These are phyloP conservation scores for Hordeum marinum DNA, from an alignment of 176 grass and related monocot genomes.

Conservation along the genomic window DNA sequence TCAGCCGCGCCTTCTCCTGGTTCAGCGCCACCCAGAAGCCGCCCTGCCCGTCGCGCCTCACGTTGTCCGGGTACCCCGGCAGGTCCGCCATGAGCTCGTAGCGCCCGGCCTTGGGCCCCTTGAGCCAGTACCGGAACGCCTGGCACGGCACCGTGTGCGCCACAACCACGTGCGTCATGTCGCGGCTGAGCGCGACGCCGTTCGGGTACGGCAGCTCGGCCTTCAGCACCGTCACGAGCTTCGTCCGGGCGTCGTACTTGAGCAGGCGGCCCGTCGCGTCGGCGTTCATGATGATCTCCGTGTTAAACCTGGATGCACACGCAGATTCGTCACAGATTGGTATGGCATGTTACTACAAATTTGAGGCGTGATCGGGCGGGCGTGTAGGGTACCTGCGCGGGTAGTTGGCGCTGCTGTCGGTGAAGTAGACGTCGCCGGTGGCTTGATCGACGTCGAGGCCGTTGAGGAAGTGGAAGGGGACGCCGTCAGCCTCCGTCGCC, in stretches of 20 bases:
- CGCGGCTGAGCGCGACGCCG: slow-evolving; percentile 24
- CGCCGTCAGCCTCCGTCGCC: slow-evolving; percentile 25
- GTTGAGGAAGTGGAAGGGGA: slow-evolving; percentile 37
- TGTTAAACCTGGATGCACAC: not conserved
- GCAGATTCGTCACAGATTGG: too few relatives aligned
- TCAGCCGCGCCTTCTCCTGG: not conserved
- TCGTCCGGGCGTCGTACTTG: slow-evolving; percentile 26
- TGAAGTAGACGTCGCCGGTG: slow-evolving; percentile 50
- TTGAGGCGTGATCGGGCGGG: not conserved
- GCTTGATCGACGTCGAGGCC: slow-evolving; percentile 25
- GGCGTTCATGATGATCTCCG: not conserved
- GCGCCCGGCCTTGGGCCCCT: slow-evolving; percentile 6
- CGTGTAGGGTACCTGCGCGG: not conserved
- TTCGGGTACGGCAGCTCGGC: slow-evolving; percentile 25
- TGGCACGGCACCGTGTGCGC: slow-evolving; percentile 28
- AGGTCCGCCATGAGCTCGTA: slow-evolving; percentile 36
- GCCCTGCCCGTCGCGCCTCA: not conserved
- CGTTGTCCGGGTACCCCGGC: slow-evolving; percentile 55
- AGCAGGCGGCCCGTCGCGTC: slow-evolving; percentile 34
- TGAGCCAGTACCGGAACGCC: slow-evolving; percentile 33
- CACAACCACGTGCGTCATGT: slow-evolving; percentile 30
- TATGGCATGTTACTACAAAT: not conserved
- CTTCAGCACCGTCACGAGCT: slow-evolving; percentile 19
- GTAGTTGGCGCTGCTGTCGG: slow-evolving; percentile 41
- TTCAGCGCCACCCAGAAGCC: slow-evolving; percentile 52